Conservation (phyloP, 805 yeast species). For the Saturnispora quitensis region DNA sequence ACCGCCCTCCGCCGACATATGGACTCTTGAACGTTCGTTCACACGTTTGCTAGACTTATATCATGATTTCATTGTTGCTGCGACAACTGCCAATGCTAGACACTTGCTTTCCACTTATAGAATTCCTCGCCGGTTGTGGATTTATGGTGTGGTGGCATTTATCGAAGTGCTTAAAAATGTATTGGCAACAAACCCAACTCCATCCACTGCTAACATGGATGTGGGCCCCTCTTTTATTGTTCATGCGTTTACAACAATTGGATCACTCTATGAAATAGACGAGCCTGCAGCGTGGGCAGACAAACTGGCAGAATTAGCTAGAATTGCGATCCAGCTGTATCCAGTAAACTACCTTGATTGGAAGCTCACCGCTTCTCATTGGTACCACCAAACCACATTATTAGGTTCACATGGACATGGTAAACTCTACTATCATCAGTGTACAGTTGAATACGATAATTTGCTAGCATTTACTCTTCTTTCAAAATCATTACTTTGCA, state of each 20-base stretch:
- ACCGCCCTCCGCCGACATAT: constrained; percentile 35
- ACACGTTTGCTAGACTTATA: constrained; percentile 59
- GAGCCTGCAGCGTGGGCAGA: constrained; percentile 61
- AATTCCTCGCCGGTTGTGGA: constrained; percentile 76
- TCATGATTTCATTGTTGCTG: constrained; percentile 40
- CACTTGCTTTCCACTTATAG: constrained; percentile 70
- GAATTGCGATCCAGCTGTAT: constrained; percentile 82
- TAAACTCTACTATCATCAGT: constrained; percentile 77
- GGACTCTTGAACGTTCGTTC: constrained; percentile 65
- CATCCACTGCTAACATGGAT: constrained; percentile 2
- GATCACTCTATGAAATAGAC: constrained; percentile 28
- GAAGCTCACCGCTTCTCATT: constrained; percentile 73
- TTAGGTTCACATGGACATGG: constrained; percentile 75
- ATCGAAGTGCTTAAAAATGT: constrained; percentile 69
- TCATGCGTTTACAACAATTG: constrained; percentile 56
- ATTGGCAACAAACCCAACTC: constrained; percentile 30
- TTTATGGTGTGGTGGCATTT: constrained; percentile 75
- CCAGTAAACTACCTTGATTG: constrained; percentile 77
- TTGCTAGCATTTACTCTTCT: constrained; percentile 71
- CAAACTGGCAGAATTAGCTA: constrained; percentile 72
- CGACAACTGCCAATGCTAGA: constrained; percentile 46
- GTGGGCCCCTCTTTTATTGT: constrained; percentile 41
- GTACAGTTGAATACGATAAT: constrained; percentile 73
- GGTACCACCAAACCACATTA: constrained; percentile 66
- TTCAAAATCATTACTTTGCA: constrained; percentile 70